Conservation (phyloP, 164 flowering plant species). For the Magnolia changhungtana region DNA sequence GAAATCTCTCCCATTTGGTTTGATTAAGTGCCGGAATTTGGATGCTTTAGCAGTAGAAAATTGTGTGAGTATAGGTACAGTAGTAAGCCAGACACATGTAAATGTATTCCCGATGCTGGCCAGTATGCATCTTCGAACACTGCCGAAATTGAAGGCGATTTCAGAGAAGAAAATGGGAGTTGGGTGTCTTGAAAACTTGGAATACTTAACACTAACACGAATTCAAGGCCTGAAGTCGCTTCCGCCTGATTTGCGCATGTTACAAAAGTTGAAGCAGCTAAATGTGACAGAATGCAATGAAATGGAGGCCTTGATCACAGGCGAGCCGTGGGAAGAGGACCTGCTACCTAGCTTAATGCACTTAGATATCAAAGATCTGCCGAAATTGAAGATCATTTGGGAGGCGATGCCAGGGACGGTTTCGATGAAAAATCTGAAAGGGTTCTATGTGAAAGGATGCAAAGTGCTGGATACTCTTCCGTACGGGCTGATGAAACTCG, state of each 20-base stretch:
- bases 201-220: slow-evolving; percentile 2
- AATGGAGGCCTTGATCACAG: not conserved
- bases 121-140: not conserved
- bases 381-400: not conserved
- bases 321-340: not conserved
- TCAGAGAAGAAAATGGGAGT: not conserved
- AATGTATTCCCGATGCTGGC: not conserved
- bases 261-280: not conserved
- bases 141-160: slow-evolving; percentile 6
- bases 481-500: slow-evolving; percentile 4
- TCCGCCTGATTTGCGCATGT: not conserved
- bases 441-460: not conserved
- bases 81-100: not conserved
- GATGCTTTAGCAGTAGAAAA: not conserved
- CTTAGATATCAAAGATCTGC: not conserved
- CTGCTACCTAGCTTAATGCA: not conserved
- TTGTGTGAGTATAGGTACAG: not conserved
- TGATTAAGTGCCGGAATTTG: not conserved
- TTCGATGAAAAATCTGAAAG: not conserved
- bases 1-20: slow-evolving; percentile 2
- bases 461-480: not conserved
- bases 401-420: not conserved
- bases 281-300: not conserved
- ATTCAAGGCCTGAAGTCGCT: not conserved
- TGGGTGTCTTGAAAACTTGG: not conserved